Evolutionary conservation across 1,284 basidiomycete genomes (phyloP).

Genomic region (Ganoderma lingzhi): DNA sequence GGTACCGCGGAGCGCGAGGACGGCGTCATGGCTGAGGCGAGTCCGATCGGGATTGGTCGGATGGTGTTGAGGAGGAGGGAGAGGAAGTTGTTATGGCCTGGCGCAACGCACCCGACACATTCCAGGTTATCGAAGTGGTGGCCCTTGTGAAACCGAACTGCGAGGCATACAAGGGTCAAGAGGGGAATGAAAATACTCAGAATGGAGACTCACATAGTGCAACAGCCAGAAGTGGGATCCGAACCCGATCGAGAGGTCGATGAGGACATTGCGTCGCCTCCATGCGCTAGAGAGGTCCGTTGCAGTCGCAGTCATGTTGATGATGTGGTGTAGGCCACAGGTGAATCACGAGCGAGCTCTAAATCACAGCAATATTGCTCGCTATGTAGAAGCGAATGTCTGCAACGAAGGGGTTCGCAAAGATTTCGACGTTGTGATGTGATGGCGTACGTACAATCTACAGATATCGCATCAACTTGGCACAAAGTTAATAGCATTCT

Average conservation of each 20-base stretch:
- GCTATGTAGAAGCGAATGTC: constrained; percentile 48
- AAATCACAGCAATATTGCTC: constrained; percentile 48
- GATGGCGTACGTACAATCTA: constrained; percentile 51
- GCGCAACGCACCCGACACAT: constrained; percentile 54
- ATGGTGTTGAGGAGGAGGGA: constrained; percentile 38
- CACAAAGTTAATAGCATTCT: constrained; percentile 60
- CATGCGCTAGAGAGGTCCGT: constrained; percentile 37
- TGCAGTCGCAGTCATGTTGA: constrained; percentile 41
- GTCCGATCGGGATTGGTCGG: constrained; percentile 36
- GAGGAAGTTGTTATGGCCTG: constrained; percentile 45
- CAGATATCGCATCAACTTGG: constrained; percentile 85
- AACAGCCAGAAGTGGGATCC: constrained; percentile 49
- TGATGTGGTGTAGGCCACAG: constrained; percentile 57
- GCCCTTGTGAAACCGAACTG: constrained; percentile 21
- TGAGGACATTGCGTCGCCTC: constrained; percentile 43
- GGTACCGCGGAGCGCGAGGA: not conserved
- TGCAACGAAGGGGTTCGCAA: constrained; percentile 28
- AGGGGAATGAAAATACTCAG: not conserved
- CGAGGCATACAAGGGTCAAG: constrained; percentile 1
- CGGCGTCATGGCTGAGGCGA: constrained; percentile 35
- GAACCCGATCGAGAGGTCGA: constrained; percentile 48
- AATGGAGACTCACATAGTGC: constrained; percentile 43
- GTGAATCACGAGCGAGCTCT: constrained; percentile 56
- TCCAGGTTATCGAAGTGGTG: constrained; percentile 59
- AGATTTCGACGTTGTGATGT: not conserved